Evolutionary conservation across 306 rosid species (phyloP).

Genomic region (Trifolium pratense): DNA sequence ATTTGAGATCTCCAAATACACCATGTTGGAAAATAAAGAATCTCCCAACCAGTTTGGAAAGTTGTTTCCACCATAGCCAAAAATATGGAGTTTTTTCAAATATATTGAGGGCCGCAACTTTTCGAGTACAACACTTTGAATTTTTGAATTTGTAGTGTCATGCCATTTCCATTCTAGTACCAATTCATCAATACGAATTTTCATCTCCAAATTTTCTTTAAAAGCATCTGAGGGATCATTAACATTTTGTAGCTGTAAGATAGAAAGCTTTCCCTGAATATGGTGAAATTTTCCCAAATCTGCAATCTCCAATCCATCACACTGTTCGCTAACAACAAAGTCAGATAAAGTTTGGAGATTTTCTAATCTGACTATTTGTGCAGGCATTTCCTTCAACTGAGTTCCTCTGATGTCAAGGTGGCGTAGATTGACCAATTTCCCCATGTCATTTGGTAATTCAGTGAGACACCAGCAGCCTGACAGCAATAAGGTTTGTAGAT

Average conservation of each 20-base stretch:
- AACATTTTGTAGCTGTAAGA: conserved; percentile 25
- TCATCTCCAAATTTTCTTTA: conserved; percentile 12
- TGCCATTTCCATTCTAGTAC: conserved; percentile 13
- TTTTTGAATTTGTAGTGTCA: too few species aligned
- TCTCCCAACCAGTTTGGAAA: conserved; percentile 19
- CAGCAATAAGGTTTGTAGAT: conserved; percentile 38
- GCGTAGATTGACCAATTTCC: not conserved
- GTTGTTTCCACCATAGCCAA: conserved; percentile 24
- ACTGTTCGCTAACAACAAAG: conserved; percentile 9
- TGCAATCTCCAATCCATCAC: not conserved
- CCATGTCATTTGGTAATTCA: not conserved
- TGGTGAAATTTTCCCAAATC: conserved; percentile 5
- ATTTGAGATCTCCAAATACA: not conserved
- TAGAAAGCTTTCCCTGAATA: conserved; percentile 2
- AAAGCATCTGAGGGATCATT: not conserved
- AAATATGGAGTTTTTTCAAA: conserved; percentile 25
- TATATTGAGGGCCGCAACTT: conserved; percentile 6
- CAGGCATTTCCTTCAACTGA: not conserved
- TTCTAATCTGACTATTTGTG: not conserved
- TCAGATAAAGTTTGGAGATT: not conserved
- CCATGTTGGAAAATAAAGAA: not conserved
- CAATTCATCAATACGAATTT: not conserved
- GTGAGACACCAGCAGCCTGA: not conserved
- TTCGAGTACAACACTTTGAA: conserved; percentile 22
- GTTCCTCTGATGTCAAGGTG: not conserved